phyloP scores from a whole-genome alignment of 2,329 filamentous ascomycete species.

The Aspergillus versicolor region DNA sequence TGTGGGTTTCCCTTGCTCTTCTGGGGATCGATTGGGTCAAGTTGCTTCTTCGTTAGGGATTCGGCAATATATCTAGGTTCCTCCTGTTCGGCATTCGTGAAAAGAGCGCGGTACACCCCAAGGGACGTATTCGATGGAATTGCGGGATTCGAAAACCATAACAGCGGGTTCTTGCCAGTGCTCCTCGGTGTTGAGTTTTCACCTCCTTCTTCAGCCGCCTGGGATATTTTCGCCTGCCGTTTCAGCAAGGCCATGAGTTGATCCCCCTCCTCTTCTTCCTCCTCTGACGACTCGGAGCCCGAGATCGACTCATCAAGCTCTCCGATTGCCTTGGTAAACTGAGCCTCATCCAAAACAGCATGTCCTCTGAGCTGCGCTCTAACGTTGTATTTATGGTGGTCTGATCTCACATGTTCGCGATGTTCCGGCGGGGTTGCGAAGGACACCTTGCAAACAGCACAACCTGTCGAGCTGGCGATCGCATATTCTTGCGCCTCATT shows the following conservation, averaged over 20 bases:
- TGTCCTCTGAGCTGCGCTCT: slow-evolving; percentile 82
- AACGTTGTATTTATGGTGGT: slow-evolving; percentile 90
- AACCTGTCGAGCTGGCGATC: slow-evolving; percentile 65
- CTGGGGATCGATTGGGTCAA: slow-evolving; percentile 58
- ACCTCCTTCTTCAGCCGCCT: slow-evolving; percentile 48
- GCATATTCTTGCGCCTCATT: slow-evolving; percentile 39
- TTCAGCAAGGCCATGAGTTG: slow-evolving; percentile 73
- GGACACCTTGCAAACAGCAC: slow-evolving; percentile 72
- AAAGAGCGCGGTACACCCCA: slow-evolving; percentile 80
- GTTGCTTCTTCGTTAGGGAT: slow-evolving; percentile 72
- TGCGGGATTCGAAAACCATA: slow-evolving; percentile 80
- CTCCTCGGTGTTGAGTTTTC: slow-evolving; percentile 50
- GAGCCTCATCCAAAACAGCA: slow-evolving; percentile 69
- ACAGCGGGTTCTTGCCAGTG: slow-evolving; percentile 68
- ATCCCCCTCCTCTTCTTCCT: slow-evolving; percentile 60
- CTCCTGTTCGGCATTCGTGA: slow-evolving; percentile 70
- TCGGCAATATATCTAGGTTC: slow-evolving; percentile 63
- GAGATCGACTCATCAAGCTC: slow-evolving; percentile 93
- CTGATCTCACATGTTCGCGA: slow-evolving; percentile 80
- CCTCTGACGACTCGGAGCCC: slow-evolving; percentile 67
- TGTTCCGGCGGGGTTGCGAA: slow-evolving; percentile 78
- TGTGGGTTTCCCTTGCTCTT: slow-evolving; percentile 46
- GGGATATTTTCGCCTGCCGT: slow-evolving; percentile 73
- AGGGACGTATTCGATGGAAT: slow-evolving; percentile 77
- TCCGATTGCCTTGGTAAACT: slow-evolving; percentile 83